Evolutionary conservation across 768 basidiomycete genomes (phyloP), one percentile per base, ranked within the genome.

Genomic region (Suillus placidus): DNA sequence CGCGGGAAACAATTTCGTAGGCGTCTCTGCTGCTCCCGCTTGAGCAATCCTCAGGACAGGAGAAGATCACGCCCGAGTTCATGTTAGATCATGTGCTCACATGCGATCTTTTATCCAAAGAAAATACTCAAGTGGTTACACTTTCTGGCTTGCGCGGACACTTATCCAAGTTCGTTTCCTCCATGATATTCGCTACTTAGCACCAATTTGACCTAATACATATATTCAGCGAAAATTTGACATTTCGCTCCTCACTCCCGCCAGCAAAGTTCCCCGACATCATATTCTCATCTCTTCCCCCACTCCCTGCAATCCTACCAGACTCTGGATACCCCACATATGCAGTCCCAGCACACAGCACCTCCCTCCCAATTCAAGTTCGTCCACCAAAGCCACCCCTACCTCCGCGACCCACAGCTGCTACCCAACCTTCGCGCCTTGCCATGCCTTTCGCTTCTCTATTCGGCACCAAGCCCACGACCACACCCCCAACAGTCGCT

Each of bases 21-120:
- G 90, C 92, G 4, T 89, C 91, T 0, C 73, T 99, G 13, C 79
- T 98, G 18, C 81, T 98, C 1, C 96, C 96, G 1, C 74, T 87
- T 2, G 90, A 92, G 60, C 81, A 84, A 54, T 73, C 80, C 7
- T 80, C 84, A 3, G 74, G 82, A 16, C 80, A 84, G 23, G 84
- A 87, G 20, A 80, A 80, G 58, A 82, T 94, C 61, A 91, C 90
- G 0, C 78, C 87, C 0, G 90, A 94, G 3, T 88, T 95, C 64
- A 80, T 97, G 37, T 88, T 86, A 72, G 95, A 97, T 71, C 97
- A 99, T 73, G 76, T 97, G 64, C 79, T 87, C 37, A 82, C 94
- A 38, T 88, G 83, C 69, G 87, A 92, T 61, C 81, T 81, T 18
- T 79, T 84, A 1, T 78, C 82, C 30, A 73, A 71, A 52, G 80